Evolutionary conservation across 176 grass and related monocot genomes (phyloP).

Genomic region (Oryza punctata): DNA sequence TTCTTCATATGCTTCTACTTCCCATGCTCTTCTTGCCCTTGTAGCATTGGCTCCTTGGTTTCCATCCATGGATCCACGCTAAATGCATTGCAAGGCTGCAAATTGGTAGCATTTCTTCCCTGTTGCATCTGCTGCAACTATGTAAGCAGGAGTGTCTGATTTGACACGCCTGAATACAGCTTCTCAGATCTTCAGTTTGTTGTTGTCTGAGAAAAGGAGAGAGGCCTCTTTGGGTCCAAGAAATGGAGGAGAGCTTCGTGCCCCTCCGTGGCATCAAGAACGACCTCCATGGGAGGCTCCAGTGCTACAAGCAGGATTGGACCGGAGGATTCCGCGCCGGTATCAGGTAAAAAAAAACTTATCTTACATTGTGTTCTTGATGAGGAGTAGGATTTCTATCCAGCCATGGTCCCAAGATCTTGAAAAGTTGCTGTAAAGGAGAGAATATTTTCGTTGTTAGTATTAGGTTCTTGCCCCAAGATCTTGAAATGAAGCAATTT

Average conservation of each 20-base stretch:
- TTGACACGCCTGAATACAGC: slow-evolving; percentile 40
- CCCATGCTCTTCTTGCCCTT: slow-evolving; percentile 13
- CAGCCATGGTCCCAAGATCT: slow-evolving; percentile 4
- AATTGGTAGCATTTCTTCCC: slow-evolving; percentile 27
- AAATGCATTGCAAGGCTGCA: slow-evolving; percentile 35
- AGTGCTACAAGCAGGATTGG: slow-evolving; percentile 99
- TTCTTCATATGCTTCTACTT: neutral
- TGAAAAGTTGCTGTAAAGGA: neutral
- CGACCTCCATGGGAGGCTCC: slow-evolving; percentile 73
- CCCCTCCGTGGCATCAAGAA: slow-evolving; percentile 85
- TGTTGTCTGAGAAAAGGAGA: slow-evolving; percentile 28
- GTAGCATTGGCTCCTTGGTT: slow-evolving; percentile 29
- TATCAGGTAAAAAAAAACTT: slow-evolving; percentile 57
- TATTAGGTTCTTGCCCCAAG: slow-evolving; percentile 27
- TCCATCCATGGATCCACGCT: slow-evolving; percentile 49
- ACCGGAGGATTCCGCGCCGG: slow-evolving; percentile 73
- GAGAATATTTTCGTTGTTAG: neutral
- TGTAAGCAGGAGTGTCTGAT: slow-evolving; percentile 44
- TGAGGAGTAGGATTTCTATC: neutral
- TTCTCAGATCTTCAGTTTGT: slow-evolving; percentile 35
- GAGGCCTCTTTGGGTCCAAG: no score
- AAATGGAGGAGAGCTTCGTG: slow-evolving; percentile 93
- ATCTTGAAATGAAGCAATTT: slow-evolving; percentile 33
- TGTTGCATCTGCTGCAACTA: slow-evolving; percentile 40
- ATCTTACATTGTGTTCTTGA: slow-evolving; percentile 29